Percentiles rank a stretch among this genome's conserved stretches.
Conservation (phyloP, 352 stramenopile species). For the Phytophthora pisi region DNA sequence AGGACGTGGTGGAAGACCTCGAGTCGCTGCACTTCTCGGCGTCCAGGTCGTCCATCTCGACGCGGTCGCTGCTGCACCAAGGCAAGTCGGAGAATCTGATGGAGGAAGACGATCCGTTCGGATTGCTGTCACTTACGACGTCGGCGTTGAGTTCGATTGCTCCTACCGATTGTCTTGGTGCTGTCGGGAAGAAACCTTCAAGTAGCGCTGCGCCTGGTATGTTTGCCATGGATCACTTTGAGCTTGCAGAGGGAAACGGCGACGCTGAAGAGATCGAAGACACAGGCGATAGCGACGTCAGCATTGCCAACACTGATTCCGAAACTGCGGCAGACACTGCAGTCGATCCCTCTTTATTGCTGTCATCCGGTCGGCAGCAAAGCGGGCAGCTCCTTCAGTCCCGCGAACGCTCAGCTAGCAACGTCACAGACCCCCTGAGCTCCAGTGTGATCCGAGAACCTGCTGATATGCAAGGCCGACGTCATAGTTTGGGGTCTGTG, state of each 20-base stretch:
- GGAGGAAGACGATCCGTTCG: conserved; percentile 51
- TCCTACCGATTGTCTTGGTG: conserved; percentile 1
- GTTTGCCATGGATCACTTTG: conserved; percentile 60
- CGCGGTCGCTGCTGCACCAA: conserved; percentile 42
- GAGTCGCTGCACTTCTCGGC: conserved; percentile 25
- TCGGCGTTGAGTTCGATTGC: conserved; percentile 46
- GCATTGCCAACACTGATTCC: conserved; percentile 17
- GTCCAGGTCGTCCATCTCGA: conserved; percentile 29
- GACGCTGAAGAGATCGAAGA: conserved; percentile 35
- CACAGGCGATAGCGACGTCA: conserved; percentile 25
- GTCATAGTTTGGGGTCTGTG: conserved; percentile 28
- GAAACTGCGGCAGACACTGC: conserved; percentile 30
- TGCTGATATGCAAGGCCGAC: conserved; percentile 11
- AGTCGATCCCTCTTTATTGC: conserved; percentile 18
- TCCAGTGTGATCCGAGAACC: conserved; percentile 21
- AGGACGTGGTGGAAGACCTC: conserved; percentile 30
- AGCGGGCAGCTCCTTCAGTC: conserved; percentile 4
- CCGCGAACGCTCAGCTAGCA: conserved; percentile 24
- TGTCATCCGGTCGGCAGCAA: conserved; percentile 4
- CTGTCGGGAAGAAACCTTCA: neutral
- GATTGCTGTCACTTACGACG: conserved; percentile 50
- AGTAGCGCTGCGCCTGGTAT: conserved; percentile 39
- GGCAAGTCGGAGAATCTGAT: conserved; percentile 47
- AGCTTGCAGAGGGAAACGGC: conserved; percentile 33
- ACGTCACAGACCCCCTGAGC: conserved; percentile 25